Conservation (phyloP, 148 eudicot genomes). For the Chenopodium berlandieri region DNA sequence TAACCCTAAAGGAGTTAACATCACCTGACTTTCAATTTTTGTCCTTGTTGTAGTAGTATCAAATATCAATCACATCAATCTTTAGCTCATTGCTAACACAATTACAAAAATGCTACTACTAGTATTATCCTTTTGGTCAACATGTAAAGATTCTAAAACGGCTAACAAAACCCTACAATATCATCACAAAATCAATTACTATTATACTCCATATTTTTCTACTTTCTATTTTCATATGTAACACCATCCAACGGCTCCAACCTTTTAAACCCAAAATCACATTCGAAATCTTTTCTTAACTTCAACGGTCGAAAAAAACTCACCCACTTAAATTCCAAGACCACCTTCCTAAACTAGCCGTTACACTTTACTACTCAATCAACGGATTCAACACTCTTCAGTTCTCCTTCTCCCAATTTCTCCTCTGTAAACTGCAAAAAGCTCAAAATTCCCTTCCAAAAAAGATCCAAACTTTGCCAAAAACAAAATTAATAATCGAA, state of each 20-base stretch:
- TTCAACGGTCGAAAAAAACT: slow-evolving; percentile 26
- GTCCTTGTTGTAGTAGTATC: too few relatives aligned
- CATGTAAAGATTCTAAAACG: too few relatives aligned
- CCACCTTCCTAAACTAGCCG: slow-evolving; percentile 27
- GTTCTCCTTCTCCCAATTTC: neutral
- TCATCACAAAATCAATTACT: too few relatives aligned
- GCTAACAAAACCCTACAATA: too few relatives aligned
- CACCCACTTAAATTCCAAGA: slow-evolving; percentile 22
- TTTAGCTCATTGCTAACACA: too few relatives aligned
- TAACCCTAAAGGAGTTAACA: too few relatives aligned
- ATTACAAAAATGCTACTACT: too few relatives aligned
- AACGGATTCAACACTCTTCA: neutral
- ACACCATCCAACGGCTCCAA: slow-evolving; percentile 25
- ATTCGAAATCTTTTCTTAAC: neutral
- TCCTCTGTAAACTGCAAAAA: neutral
- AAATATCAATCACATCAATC: too few relatives aligned
- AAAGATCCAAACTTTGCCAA: slow-evolving; percentile 15
- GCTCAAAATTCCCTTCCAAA: neutral
- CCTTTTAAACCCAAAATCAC: neutral
- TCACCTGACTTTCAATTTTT: too few relatives aligned
- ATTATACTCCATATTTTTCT: neutral
- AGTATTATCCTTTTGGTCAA: too few relatives aligned
- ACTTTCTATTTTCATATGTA: neutral
- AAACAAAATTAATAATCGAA: too few relatives aligned
- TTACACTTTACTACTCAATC: slow-evolving; percentile 6